Percentiles rank a stretch among this genome's conserved stretches.
phyloP scores from a whole-genome alignment of 345 rosid genomes.

The Eucalyptus albens region DNA sequence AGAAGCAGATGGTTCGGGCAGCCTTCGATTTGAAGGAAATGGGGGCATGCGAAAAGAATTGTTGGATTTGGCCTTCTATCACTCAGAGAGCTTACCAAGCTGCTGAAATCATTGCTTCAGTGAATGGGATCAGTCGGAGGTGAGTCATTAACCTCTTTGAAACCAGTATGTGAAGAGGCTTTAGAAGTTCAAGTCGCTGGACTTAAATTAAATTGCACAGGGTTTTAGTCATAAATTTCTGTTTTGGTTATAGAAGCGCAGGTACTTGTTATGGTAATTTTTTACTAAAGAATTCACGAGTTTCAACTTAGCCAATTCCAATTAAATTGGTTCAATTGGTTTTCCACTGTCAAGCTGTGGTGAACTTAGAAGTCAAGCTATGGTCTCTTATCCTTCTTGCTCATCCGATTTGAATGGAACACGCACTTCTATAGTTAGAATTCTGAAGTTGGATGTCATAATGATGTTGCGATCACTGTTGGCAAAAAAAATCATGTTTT shows the following conservation, averaged over 20 bases:
- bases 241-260: background rate
- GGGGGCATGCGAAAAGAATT: slow-evolving; percentile 72
- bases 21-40: slow-evolving; percentile 54
- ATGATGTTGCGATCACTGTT: background rate
- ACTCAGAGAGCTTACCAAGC: slow-evolving; percentile 96
- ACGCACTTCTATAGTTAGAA: background rate
- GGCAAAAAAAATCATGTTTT: background rate
- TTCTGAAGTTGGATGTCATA: background rate
- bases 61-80: slow-evolving; percentile 99
- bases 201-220: background rate
- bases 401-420: background rate
- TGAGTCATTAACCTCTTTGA: background rate
- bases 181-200: background rate
- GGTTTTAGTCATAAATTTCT: background rate
- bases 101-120: slow-evolving; percentile 74
- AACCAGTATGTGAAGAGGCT: background rate
- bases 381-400: background rate
- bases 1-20: slow-evolving; percentile 60
- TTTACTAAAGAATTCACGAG: background rate
- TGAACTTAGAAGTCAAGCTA: background rate
- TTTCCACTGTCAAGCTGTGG: background rate
- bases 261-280: background rate
- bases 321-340: background rate
- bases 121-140: slow-evolving; percentile 73
- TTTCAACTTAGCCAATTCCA: background rate